A percentile compares a stretch with the other conserved stretches of the same genome.
Evolutionary conservation across 345 rosid genomes (phyloP).

Genomic region (Bruguiera sexangula): DNA sequence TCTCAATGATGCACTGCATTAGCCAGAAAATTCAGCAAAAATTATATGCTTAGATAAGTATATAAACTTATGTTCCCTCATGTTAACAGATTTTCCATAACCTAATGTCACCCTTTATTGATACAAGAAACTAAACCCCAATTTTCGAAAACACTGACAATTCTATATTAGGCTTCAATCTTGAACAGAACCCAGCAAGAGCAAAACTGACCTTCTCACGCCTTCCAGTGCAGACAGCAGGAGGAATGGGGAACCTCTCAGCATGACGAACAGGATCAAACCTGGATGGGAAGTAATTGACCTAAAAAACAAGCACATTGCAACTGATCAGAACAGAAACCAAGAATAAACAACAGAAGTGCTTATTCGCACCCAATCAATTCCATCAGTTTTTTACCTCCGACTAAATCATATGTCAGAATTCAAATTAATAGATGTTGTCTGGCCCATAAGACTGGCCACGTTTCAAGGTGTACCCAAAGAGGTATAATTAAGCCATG

Average conservation of each 20-base stretch:
- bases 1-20: constrained; percentile 65
- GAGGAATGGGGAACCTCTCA: constrained; percentile 53
- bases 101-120: too few species aligned
- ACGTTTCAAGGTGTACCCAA: too few species aligned
- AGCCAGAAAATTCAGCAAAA: constrained; percentile 8
- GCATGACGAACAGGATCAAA: constrained; percentile 76
- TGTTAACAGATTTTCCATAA: too few species aligned
- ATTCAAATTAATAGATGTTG: too few species aligned
- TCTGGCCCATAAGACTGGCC: too few species aligned
- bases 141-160: not conserved
- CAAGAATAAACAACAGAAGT: not conserved
- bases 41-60: not conserved
- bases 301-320: constrained; percentile 40
- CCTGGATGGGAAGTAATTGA: constrained; percentile 93
- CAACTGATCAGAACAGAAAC: constrained; percentile 6
- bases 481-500: not conserved
- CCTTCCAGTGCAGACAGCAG: constrained; percentile 53
- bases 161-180: not conserved
- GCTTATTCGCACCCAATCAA: not conserved
- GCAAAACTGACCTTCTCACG: constrained; percentile 69
- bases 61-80: too few species aligned
- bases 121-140: too few species aligned
- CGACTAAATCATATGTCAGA: too few species aligned
- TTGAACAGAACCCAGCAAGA: not conserved
- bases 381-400: too few species aligned